Conservation (phyloP, 2,329 filamentous ascomycete species). For the Decorospora gaudefroyi region DNA sequence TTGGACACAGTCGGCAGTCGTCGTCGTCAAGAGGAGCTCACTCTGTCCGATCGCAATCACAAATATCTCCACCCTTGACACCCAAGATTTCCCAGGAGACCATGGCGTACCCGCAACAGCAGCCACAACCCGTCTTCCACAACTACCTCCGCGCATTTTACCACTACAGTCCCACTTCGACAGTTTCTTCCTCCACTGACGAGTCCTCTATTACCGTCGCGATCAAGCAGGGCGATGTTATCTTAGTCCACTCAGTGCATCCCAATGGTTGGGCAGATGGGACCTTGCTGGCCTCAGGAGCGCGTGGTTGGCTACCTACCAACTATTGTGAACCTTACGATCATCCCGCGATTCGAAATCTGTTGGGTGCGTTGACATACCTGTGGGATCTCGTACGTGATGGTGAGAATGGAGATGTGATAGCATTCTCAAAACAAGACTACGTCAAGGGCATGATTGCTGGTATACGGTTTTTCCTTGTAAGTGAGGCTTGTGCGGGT, state of each 20-base stretch:
- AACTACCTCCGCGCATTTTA: conserved; percentile 95
- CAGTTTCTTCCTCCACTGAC: conserved; percentile 76
- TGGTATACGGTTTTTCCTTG: conserved; percentile 85
- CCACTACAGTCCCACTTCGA: conserved; percentile 79
- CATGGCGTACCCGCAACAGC: conserved; percentile 52
- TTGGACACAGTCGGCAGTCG: conserved; percentile 39
- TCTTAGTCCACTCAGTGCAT: conserved; percentile 94
- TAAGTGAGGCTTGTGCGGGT: conserved; percentile 54
- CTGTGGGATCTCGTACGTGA: conserved; percentile 90
- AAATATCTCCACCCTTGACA: conserved; percentile 78
- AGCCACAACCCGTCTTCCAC: conserved; percentile 73
- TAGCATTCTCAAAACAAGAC: conserved; percentile 86
- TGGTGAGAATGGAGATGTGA: conserved; percentile 72
- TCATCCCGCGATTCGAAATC: conserved; percentile 79
- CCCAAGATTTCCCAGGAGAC: conserved; percentile 70
- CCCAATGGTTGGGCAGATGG: conserved; percentile 99
- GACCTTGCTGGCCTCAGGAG: conserved; percentile 81
- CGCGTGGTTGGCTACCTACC: conserved; percentile 92
- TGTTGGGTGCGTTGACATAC: conserved; percentile 83
- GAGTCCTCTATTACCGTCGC: conserved; percentile 72
- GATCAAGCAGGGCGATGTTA: conserved; percentile 86
- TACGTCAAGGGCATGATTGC: conserved; percentile 94
- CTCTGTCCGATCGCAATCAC: conserved; percentile 47
- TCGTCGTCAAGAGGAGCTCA: conserved; percentile 40
- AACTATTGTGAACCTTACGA: conserved; percentile 98